Evolutionary conservation across 768 basidiomycete genomes (phyloP).

Genomic region (Chalciporus chontae): DNA sequence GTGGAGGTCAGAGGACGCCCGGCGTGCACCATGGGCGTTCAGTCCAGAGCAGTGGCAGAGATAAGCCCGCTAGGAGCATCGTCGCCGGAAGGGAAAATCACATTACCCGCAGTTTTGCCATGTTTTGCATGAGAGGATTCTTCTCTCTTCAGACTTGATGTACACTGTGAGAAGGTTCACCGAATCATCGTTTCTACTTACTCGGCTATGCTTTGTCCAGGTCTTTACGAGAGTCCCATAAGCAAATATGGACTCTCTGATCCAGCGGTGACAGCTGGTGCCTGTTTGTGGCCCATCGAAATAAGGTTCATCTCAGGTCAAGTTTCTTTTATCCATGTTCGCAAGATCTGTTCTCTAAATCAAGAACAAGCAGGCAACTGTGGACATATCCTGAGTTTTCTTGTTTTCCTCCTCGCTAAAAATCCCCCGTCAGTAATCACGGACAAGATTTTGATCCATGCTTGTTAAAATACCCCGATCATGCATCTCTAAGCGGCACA

Average conservation of each 20-base stretch:
- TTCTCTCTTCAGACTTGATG: not conserved
- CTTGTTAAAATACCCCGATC: slow-evolving; percentile 17
- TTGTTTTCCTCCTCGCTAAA: slow-evolving; percentile 19
- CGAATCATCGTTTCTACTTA: slow-evolving; percentile 13
- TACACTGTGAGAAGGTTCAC: slow-evolving; percentile 21
- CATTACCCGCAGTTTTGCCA: too few relatives aligned
- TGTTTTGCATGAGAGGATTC: slow-evolving; percentile 6
- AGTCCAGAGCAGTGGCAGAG: not conserved
- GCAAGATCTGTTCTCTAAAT: slow-evolving; percentile 24
- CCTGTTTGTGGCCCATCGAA: slow-evolving; percentile 21
- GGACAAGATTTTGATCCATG: slow-evolving; percentile 15
- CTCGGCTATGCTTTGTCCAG: slow-evolving; percentile 13
- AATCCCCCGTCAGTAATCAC: slow-evolving; percentile 15
- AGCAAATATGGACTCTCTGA: slow-evolving; percentile 14
- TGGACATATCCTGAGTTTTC: slow-evolving; percentile 6
- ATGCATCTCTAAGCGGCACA: slow-evolving; percentile 15
- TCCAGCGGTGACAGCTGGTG: slow-evolving; percentile 15
- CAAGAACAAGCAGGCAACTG: slow-evolving; percentile 14
- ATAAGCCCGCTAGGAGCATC: slow-evolving; percentile 14
- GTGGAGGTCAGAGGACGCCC: not conserved
- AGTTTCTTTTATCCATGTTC: slow-evolving; percentile 26
- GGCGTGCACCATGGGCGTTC: not conserved
- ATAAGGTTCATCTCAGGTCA: slow-evolving; percentile 33
- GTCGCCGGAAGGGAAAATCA: slow-evolving; percentile 6
- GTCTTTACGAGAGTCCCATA: slow-evolving; percentile 14